Conservation (phyloP, 306 rosid species). For the Herpetospermum pedunculosum region DNA sequence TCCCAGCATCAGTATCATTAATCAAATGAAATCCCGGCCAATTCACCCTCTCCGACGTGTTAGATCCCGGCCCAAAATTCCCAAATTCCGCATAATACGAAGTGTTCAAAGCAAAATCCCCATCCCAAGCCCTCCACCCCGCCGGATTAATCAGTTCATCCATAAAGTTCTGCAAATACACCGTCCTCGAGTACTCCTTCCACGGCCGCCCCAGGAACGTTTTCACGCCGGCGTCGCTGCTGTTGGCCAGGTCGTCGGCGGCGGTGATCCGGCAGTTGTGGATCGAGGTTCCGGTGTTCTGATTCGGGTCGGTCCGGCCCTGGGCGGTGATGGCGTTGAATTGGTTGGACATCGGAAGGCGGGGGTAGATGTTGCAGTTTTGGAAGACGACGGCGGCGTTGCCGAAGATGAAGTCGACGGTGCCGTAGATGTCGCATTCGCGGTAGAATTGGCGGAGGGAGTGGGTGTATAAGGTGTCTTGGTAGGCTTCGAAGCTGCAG, state of each 20-base stretch:
- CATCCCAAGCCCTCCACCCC: constrained; percentile 83
- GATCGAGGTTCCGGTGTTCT: constrained; percentile 66
- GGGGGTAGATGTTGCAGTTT: constrained; percentile 65
- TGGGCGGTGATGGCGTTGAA: constrained; percentile 92
- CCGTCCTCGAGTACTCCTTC: constrained; percentile 75
- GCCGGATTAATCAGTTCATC: constrained; percentile 28
- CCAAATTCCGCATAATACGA: constrained; percentile 67
- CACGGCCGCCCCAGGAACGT: constrained; percentile 84
- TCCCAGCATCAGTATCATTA: constrained; percentile 38
- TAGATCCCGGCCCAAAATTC: constrained; percentile 57
- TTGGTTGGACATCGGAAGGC: constrained; percentile 69
- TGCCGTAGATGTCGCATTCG: constrained; percentile 76
- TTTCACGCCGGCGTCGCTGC: not conserved
- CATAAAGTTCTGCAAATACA: constrained; percentile 52
- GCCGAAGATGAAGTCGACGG: constrained; percentile 91
- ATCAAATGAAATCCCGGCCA: constrained; percentile 61
- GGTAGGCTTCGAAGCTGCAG: constrained; percentile 79
- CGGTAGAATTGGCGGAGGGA: constrained; percentile 66
- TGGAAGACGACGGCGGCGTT: constrained; percentile 81
- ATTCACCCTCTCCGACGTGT: constrained; percentile 27
- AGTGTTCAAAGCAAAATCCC: constrained; percentile 57
- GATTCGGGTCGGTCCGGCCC: constrained; percentile 71
- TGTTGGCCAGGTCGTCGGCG: constrained; percentile 36
- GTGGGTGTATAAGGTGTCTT: constrained; percentile 71
- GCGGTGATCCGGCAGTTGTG: constrained; percentile 60